Conservation (phyloP, 345 rosid genomes). For the Trapa bicornis region DNA sequence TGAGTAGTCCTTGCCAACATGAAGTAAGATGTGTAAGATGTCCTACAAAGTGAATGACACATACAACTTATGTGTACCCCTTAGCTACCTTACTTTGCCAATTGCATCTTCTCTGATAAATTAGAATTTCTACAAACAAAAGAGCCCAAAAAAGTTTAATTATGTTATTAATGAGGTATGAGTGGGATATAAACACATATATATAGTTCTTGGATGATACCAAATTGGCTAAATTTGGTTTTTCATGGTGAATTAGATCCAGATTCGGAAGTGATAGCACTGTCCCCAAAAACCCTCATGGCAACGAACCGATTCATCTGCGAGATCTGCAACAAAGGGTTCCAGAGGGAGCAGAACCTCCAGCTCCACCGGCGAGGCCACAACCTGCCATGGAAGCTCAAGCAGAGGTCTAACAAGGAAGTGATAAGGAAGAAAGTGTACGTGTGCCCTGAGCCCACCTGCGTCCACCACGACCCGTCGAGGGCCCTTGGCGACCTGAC, state of each 20-base stretch:
- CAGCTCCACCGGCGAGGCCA: conserved; percentile 82
- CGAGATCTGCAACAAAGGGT: conserved; percentile 87
- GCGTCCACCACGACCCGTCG: conserved; percentile 61
- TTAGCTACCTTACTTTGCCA: no score
- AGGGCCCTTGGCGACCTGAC: conserved; percentile 76
- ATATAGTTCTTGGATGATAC: no score
- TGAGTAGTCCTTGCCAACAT: no score
- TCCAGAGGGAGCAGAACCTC: conserved; percentile 78
- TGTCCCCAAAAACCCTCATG: conserved; percentile 66
- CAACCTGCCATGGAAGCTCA: conserved; percentile 85
- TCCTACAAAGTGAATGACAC: no score
- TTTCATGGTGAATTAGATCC: conserved; percentile 24
- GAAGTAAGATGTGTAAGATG: no score
- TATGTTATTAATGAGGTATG: no score
- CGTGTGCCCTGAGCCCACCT: conserved; percentile 54
- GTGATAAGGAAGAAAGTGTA: conserved; percentile 52
- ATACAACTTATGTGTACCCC: no score
- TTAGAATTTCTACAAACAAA: no score
- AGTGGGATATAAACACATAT: no score
- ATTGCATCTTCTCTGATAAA: no score
- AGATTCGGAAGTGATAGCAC: conserved; percentile 75
- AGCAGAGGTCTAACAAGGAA: conserved; percentile 67
- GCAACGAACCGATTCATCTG: conserved; percentile 72
- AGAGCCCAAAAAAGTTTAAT: no score
- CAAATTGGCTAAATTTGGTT: no score